Percentiles rank a stretch among this genome's conserved stretches.
Conservation (phyloP, 768 basidiomycete species). For the Rhodotorula graminis region DNA sequence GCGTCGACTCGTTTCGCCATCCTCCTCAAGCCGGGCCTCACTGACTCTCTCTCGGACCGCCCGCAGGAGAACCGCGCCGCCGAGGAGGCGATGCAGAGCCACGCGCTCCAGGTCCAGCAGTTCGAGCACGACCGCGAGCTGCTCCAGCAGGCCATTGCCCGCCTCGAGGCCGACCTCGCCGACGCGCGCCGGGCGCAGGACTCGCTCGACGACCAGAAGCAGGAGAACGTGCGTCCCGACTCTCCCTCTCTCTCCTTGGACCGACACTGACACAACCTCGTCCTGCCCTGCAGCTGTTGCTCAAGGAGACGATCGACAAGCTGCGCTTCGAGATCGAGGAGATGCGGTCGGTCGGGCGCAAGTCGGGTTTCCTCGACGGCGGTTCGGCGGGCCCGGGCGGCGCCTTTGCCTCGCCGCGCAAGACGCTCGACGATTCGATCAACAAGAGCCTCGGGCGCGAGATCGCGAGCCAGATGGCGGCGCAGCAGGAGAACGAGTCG, state of each 20-base stretch:
- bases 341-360: slow-evolving; percentile 53
- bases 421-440: slow-evolving; percentile 24
- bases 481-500: background rate
- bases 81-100: slow-evolving; percentile 58
- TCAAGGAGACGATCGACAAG: slow-evolving; percentile 94
- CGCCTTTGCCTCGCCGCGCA: slow-evolving; percentile 2
- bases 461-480: slow-evolving; percentile 19
- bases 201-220: slow-evolving; percentile 84
- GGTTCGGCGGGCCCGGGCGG: background rate
- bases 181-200: slow-evolving; percentile 66
- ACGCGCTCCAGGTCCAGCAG: slow-evolving; percentile 50
- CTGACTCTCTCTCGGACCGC: slow-evolving; percentile 54
- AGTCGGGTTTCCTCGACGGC: slow-evolving; percentile 19
- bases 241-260: background rate
- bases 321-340: slow-evolving; percentile 93
- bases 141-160: slow-evolving; percentile 65
- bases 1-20: slow-evolving; percentile 35
- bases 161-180: slow-evolving; percentile 67
- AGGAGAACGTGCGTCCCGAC: slow-evolving; percentile 70
- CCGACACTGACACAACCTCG: background rate
- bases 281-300: slow-evolving; percentile 47
- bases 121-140: slow-evolving; percentile 63
- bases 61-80: slow-evolving; percentile 65
- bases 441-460: slow-evolving; percentile 29
- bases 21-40: background rate